Evolutionary conservation across 257 asterid species (phyloP).

Genomic region (Lycium barbarum): DNA sequence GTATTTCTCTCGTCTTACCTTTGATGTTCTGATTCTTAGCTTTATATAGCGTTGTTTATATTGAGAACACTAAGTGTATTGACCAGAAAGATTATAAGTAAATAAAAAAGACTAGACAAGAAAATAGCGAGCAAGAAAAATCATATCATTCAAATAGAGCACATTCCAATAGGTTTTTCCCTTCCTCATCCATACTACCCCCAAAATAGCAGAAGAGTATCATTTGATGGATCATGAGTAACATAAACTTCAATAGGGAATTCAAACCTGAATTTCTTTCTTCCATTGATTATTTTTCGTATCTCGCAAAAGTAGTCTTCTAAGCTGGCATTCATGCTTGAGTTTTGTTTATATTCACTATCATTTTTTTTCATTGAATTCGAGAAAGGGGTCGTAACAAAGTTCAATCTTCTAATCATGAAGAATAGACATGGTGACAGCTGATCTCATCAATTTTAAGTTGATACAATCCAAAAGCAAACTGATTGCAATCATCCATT

Average conservation of each 20-base stretch:
- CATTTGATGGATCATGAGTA: not conserved
- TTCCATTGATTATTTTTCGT: not conserved
- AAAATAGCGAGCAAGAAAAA: too few relatives aligned
- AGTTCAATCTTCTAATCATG: too few relatives aligned
- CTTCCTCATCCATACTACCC: too few relatives aligned
- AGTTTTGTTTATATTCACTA: too few relatives aligned
- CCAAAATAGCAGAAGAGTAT: not conserved
- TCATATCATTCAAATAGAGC: too few relatives aligned
- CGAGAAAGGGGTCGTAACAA: too few relatives aligned
- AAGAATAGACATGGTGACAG: too few relatives aligned
- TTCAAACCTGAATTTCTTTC: not conserved
- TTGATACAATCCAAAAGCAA: not conserved
- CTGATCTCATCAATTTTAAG: too few relatives aligned
- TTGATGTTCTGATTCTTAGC: not conserved
- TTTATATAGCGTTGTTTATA: not conserved
- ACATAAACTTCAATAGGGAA: not conserved
- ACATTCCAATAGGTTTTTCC: too few relatives aligned
- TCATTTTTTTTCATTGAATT: too few relatives aligned
- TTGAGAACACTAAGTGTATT: not conserved
- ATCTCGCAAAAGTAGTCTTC: not conserved
- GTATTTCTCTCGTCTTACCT: not conserved
- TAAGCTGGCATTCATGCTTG: not conserved
- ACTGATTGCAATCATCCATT: not conserved
- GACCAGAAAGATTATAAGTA: not conserved
- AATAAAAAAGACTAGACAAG: too few relatives aligned